Percentiles rank a stretch among this genome's conserved stretches.
Evolutionary conservation across 768 basidiomycete genomes (phyloP).

Genomic region (Hypholoma fasciculare): DNA sequence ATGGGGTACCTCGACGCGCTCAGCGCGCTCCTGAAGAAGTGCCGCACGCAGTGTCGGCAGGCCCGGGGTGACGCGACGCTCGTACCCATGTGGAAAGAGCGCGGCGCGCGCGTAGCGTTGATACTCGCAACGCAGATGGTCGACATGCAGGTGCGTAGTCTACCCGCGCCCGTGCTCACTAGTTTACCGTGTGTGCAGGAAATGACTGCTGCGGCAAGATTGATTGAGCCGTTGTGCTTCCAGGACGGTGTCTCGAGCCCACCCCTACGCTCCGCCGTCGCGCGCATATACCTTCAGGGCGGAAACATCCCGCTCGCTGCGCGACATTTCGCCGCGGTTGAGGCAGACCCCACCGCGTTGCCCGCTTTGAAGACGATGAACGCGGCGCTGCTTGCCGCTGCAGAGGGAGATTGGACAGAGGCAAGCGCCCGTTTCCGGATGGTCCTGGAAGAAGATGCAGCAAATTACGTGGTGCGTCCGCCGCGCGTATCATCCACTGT

Average conservation of each 20-base stretch:
- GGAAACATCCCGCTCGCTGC: slow-evolving; percentile 64
- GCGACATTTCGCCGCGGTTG: slow-evolving; percentile 55
- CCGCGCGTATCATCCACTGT: background rate
- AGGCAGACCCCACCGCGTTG: slow-evolving; percentile 40
- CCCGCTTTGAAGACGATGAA: slow-evolving; percentile 59
- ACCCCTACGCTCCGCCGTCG: slow-evolving; percentile 67
- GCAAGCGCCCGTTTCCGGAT: slow-evolving; percentile 46
- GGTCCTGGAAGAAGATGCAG: slow-evolving; percentile 52
- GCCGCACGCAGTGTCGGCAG: slow-evolving; percentile 51
- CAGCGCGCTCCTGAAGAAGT: slow-evolving; percentile 58
- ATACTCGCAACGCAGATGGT: slow-evolving; percentile 81
- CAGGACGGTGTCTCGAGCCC: slow-evolving; percentile 44
- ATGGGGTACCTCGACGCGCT: slow-evolving; percentile 81
- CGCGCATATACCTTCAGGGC: slow-evolving; percentile 71
- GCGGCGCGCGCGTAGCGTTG: slow-evolving; percentile 70
- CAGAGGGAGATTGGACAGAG: slow-evolving; percentile 68
- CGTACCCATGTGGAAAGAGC: slow-evolving; percentile 80
- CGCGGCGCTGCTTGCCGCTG: slow-evolving; percentile 61
- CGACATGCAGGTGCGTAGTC: slow-evolving; percentile 71
- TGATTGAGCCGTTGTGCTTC: slow-evolving; percentile 68
- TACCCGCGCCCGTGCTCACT: background rate
- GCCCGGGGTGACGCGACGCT: slow-evolving; percentile 34
- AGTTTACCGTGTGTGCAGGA: slow-evolving; percentile 46
- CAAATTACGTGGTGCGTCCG: slow-evolving; percentile 55
- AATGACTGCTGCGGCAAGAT: slow-evolving; percentile 60